Base-by-base conservation (phyloP, 78 protist species). In the Dictyostelium intermedium region DNA sequence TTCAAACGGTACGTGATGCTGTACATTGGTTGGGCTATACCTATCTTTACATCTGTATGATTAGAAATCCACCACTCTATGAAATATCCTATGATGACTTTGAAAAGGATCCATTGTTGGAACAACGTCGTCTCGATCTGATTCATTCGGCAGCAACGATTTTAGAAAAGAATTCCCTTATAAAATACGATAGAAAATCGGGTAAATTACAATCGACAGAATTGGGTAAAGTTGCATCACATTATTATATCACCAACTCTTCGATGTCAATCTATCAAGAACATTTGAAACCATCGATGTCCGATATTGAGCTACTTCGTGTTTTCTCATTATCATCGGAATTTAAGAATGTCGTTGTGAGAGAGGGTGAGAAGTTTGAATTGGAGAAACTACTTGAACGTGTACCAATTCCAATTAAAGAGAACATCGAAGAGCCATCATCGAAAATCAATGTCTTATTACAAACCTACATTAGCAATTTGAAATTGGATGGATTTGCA, bases 351-450 rank as follows among this genome's bases (percentile, higher is more conserved):
- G 96, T 99, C 16, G 45, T 74, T 0, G 98, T 99, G 53, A 95
- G 99, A 39, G 97, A 93, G 18, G 99, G 99, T 80, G 99, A 99
- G 96, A 96, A 93, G 84, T 82, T 77, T 10, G 99, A 99, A 93
- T 91, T 99, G n/a, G 91, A 76, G 27, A 83, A 91, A 39, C 98
- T 99, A 23, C n/a, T 96, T 39, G 99, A 98, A 73, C 73, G 91
- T 23, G 99, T 98, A 77, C 99, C 99, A 16, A 82, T 79, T 25
- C 89, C 97, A 11, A 76, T 96, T 37, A 96, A 92, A 63, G 92
- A 84, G 32, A 61, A 32, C 2, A 77, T 96, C 14, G 93, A 96
- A 14, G 97, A 97, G 9, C 96, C 97, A 32, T 45, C 95, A 1
- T 84, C 92, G 20, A 92, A 98, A 91, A 92, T 98, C 84, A 99